A percentile compares a stretch with the other conserved stretches of the same genome.
These are phyloP conservation scores for Fraxinus velutina DNA, from an alignment of 305 asterid genomes.

Conservation along the genomic window DNA sequence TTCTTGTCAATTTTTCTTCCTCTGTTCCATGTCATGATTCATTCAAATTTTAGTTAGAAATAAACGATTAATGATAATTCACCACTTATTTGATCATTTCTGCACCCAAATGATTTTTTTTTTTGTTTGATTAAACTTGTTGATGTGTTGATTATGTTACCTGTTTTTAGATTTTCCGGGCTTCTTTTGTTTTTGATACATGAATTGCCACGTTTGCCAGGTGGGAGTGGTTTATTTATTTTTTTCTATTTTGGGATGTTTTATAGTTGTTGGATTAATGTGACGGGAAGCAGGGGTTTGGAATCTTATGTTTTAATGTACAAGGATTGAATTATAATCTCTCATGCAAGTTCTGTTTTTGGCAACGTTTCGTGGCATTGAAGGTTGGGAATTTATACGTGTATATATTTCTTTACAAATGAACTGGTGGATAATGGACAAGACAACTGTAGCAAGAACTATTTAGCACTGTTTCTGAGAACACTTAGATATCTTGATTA, in stretches of 20 bases:
- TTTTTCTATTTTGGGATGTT: neutral
- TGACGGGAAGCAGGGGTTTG: neutral
- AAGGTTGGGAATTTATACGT: neutral
- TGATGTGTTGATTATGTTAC: neutral
- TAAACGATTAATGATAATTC: slow-evolving; percentile 2
- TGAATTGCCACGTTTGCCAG: neutral
- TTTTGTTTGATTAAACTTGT: neutral
- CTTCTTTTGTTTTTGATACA: neutral
- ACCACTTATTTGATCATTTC: neutral
- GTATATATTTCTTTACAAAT: neutral
- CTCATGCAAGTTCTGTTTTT: neutral
- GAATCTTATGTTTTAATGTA: neutral
- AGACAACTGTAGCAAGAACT: neutral
- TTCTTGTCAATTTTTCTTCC: neutral
- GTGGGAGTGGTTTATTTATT: neutral
- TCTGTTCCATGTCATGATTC: neutral
- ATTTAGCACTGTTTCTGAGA: neutral
- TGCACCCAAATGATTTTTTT: neutral
- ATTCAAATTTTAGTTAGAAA: slow-evolving; percentile 15
- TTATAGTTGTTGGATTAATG: neutral
- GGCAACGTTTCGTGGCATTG: neutral
- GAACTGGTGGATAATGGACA: neutral
- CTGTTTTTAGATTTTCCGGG: neutral
- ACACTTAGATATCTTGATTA: neutral
- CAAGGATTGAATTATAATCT: neutral